Base-by-base conservation (phyloP, 129 eudicot genomes). In the Cynara cardunculus region DNA sequence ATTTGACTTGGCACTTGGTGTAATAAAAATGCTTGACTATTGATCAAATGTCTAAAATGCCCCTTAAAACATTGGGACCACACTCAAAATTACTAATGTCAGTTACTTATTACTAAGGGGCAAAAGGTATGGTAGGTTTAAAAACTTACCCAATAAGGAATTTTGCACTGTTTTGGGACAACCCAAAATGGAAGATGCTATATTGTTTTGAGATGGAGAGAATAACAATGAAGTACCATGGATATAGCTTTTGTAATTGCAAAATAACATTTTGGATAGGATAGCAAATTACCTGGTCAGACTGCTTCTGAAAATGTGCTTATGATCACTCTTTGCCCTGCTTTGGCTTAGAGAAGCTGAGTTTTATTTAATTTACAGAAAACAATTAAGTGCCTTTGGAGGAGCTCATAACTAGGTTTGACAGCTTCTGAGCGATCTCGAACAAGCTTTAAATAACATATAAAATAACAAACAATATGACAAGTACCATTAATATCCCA, bases 1-100 rank as follows among this genome's bases (percentile, higher is more conserved):
- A 13, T 72, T 56, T 72, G 56, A 71, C 77, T 79, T 71, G 22
- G 71, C 72, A 71, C 59, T 21, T 79, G 21, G 37, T 79, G 25
- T 31, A 71, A 34, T 16, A 14, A 32, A 56, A 70, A 26, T 53
- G 72, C 25, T 32, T 13, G 39, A 31, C 53, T 61, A 64, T 7
- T 24, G 53, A 13, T 77, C 61, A 65, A 77, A 49, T 74, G 72
- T 61, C 27, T 34, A 13, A 28, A 19, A 76, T 32, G 21, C 32
- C 56, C 32, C 80, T 56, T 31, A 70, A 30, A 28, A 49, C 71
- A 4, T 49, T 75, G 31, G 77, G 11, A 44, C 61, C 61, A 22
- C 30, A 79, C 61, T 11, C 37, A 13, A 44, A 49, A 35, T 79
- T 70, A 70, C 75, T 28, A 30, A 7, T 44, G 46, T 67, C 27